Conservation (phyloP, 805 yeast genomes). For the Scheffersomyces stipitis region DNA sequence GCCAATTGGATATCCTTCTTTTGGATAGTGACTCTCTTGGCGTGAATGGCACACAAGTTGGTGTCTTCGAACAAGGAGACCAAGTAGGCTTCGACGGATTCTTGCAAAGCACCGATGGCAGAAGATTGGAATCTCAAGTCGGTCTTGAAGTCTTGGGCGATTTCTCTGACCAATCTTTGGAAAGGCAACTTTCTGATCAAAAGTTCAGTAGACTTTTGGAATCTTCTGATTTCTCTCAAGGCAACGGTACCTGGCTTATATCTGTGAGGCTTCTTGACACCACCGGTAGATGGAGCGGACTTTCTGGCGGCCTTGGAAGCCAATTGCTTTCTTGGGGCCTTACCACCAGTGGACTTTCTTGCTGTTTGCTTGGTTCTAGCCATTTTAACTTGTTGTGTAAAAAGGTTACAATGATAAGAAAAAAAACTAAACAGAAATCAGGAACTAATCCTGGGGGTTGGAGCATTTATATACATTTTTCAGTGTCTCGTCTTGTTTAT, state of each 20-base stretch:
- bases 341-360: slow-evolving; percentile 94
- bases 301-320: slow-evolving; percentile 94
- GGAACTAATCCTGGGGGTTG: slow-evolving; percentile 1
- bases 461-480: too few relatives aligned
- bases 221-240: slow-evolving; percentile 94
- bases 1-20: slow-evolving; percentile 51
- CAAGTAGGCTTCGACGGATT: slow-evolving; percentile 49
- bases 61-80: slow-evolving; percentile 48
- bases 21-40: slow-evolving; percentile 49
- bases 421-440: neutral
- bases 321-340: slow-evolving; percentile 91
- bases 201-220: slow-evolving; percentile 93
- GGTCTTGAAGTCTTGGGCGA: slow-evolving; percentile 91
- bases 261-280: slow-evolving; percentile 94
- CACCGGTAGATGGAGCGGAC: slow-evolving; percentile 89
- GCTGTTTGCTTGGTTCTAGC: slow-evolving; percentile 95
- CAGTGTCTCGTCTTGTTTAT: too few relatives aligned
- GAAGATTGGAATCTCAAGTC: slow-evolving; percentile 66
- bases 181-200: slow-evolving; percentile 95
- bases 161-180: slow-evolving; percentile 95
- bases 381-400: slow-evolving; percentile 43
- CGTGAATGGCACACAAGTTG: slow-evolving; percentile 50
- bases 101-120: slow-evolving; percentile 49
- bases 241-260: slow-evolving; percentile 98
- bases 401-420: neutral